Percentiles rank a stretch among this genome's conserved stretches.
Conservation (phyloP, 73 alveolate species). For the Paramecium biaurelia region DNA sequence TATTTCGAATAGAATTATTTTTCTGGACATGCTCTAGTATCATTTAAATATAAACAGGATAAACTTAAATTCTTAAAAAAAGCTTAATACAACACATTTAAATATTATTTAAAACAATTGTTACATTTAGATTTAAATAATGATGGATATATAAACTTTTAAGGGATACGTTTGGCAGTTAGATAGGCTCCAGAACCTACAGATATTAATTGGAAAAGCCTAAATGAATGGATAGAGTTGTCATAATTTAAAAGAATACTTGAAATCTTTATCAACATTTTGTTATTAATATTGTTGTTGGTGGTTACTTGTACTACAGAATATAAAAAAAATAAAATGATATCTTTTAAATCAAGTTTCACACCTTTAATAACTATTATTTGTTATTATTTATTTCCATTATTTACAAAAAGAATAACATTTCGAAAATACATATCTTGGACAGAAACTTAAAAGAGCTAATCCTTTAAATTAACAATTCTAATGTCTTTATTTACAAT, state of each 20-base stretch:
- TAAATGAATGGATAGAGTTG: constrained; percentile 11
- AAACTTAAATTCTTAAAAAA: neutral
- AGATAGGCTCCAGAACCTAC: constrained; percentile 39
- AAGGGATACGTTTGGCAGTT: neutral
- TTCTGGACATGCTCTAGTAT: constrained; percentile 23
- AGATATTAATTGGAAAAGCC: neutral
- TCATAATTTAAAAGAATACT: neutral
- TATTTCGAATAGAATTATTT: constrained; percentile 4
- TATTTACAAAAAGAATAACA: neutral
- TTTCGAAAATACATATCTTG: constrained; percentile 10
- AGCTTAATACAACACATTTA: neutral
- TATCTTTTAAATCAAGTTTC: neutral
- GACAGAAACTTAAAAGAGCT: neutral
- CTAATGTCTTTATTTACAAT: neutral
- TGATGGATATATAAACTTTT: neutral
- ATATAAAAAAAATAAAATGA: neutral
- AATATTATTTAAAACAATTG: neutral
- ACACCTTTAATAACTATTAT: neutral
- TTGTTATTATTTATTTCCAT: neutral
- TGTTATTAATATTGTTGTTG: neutral
- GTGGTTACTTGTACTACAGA: neutral
- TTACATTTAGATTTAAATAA: neutral
- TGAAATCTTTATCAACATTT: neutral
- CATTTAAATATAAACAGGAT: neutral
- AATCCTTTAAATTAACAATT: neutral